Conservation (phyloP, 2,329 filamentous ascomycete species). For the Gnomoniopsis smithogilvyi region DNA sequence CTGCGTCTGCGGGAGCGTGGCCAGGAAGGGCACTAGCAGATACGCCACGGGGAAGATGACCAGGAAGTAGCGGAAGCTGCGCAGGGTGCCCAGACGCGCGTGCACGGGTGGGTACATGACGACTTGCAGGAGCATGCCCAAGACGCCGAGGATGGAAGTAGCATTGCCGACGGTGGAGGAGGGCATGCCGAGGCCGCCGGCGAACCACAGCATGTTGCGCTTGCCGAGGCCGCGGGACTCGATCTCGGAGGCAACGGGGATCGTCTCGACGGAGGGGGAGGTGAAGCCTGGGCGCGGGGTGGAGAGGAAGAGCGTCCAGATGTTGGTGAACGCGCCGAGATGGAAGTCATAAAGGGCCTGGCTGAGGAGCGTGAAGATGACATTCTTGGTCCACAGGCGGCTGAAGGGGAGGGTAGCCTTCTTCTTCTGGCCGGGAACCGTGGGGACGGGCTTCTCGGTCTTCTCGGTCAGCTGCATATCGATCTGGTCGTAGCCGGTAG, state of each 20-base stretch:
- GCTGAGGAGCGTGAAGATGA: slow-evolving; percentile 53
- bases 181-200: slow-evolving; percentile 64
- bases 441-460: slow-evolving; percentile 12
- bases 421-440: slow-evolving; percentile 7
- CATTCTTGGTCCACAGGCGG: slow-evolving; percentile 45
- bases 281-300: slow-evolving; percentile 49
- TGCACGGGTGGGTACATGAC: slow-evolving; percentile 66
- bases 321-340: slow-evolving; percentile 64
- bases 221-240: slow-evolving; percentile 27
- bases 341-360: slow-evolving; percentile 71
- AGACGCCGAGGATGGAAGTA: slow-evolving; percentile 65
- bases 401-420: slow-evolving; percentile 30
- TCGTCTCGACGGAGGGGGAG: slow-evolving; percentile 17
- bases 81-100: slow-evolving; percentile 60
- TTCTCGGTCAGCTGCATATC: slow-evolving; percentile 17
- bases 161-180: slow-evolving; percentile 65
- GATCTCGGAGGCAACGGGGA: slow-evolving; percentile 1
- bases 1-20: slow-evolving; percentile 48
- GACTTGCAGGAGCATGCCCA: slow-evolving; percentile 68
- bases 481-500: slow-evolving; percentile 30
- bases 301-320: slow-evolving; percentile 68
- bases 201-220: slow-evolving; percentile 50
- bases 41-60: slow-evolving; percentile 67
- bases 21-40: slow-evolving; percentile 63
- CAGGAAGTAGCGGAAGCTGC: slow-evolving; percentile 63